Evolutionary conservation across 2,329 filamentous ascomycete genomes (phyloP).

Genomic region (Ophiognomonia clavigignenti-juglandacearum): DNA sequence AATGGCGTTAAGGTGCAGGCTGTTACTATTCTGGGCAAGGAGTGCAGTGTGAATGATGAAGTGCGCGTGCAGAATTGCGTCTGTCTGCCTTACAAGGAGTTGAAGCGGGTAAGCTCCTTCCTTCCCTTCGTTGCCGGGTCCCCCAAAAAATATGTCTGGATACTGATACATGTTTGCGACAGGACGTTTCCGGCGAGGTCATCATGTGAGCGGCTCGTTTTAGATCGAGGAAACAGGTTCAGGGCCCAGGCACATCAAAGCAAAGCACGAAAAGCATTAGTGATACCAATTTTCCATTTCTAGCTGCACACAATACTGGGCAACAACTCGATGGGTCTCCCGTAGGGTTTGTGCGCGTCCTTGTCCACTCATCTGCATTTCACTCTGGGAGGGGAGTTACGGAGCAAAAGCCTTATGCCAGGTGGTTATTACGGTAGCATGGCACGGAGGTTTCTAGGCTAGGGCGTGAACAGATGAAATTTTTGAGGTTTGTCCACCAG

Average conservation of each 20-base stretch:
- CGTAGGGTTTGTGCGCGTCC: background rate
- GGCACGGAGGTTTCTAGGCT: background rate
- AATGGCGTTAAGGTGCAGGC: conserved; percentile 98
- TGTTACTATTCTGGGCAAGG: conserved; percentile 95
- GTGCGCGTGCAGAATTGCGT: conserved; percentile 96
- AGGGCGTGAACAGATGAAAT: no score
- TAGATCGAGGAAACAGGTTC: background rate
- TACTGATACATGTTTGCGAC: background rate
- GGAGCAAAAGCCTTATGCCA: background rate
- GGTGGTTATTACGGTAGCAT: background rate
- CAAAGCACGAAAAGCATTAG: background rate
- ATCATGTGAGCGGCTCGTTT: conserved; percentile 59
- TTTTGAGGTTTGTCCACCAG: no score
- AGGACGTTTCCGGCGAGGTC: conserved; percentile 82
- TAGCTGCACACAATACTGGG: background rate
- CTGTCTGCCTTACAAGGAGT: conserved; percentile 94
- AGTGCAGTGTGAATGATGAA: conserved; percentile 90
- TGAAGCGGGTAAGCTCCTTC: conserved; percentile 75
- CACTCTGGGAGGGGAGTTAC: background rate
- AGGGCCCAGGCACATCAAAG: no score
- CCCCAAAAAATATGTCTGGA: background rate
- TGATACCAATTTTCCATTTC: background rate
- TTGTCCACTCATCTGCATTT: background rate
- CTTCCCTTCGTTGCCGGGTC: background rate
- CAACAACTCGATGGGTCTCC: background rate